Conservation (phyloP, 192 early-diverging fungal species). For the Obelidium mucronatum region DNA sequence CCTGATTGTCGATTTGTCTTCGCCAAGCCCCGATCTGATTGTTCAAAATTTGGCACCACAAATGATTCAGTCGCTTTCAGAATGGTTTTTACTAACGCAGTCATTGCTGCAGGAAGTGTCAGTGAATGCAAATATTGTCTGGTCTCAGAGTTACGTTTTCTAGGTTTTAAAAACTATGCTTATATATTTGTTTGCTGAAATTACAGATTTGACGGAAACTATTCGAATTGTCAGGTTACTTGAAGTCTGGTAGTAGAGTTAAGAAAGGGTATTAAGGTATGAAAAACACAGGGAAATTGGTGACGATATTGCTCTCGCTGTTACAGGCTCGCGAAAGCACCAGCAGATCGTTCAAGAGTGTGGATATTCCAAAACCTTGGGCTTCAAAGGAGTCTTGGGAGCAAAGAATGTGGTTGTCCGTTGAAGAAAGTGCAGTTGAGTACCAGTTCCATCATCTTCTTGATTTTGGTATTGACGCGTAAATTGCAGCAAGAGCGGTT, state of each 20-base stretch:
- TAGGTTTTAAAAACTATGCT: too few relatives aligned
- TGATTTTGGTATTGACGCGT: not conserved
- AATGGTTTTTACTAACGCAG: not conserved
- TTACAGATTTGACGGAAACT: conserved; percentile 18
- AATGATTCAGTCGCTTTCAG: conserved; percentile 10
- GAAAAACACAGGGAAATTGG: conserved; percentile 12
- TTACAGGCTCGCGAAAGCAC: not conserved
- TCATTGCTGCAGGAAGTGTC: not conserved
- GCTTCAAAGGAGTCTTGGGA: conserved; percentile 29
- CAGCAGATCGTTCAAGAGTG: not conserved
- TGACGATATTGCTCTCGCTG: conserved; percentile 4
- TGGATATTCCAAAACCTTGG: conserved; percentile 25
- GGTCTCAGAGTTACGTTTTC: conserved; percentile 18
- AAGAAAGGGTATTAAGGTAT: too few relatives aligned
- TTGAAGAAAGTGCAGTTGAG: conserved; percentile 31
- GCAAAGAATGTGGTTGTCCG: conserved; percentile 26
- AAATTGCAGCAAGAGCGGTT: conserved; percentile 44
- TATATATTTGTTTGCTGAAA: not conserved
- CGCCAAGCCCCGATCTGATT: conserved; percentile 9
- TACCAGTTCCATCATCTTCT: not conserved
- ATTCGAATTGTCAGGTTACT: conserved; percentile 38
- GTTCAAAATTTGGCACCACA: conserved; percentile 27
- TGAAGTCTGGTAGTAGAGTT: not conserved
- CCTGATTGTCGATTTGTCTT: conserved; percentile 11
- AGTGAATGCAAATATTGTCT: conserved; percentile 11